Conservation (phyloP, 805 yeast genomes). For the Saccharomycopsis sp. region DNA sequence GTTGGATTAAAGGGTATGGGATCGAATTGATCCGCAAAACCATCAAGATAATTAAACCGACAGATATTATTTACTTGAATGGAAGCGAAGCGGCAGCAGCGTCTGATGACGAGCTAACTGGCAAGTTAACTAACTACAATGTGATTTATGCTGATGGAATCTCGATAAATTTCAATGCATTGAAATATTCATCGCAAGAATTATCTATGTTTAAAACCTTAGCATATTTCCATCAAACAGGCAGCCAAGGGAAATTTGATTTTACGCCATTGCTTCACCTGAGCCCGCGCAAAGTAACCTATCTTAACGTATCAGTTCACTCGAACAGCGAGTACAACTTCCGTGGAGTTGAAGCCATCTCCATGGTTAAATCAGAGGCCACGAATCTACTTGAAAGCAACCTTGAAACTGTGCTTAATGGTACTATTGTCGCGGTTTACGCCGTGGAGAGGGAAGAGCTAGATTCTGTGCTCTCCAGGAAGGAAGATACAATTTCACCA, state of each 20-base stretch:
- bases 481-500: not conserved
- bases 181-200: conserved; percentile 17
- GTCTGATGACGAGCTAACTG: conserved; percentile 2
- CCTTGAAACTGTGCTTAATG: conserved; percentile 10
- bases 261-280: conserved; percentile 11
- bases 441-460: conserved; percentile 7
- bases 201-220: conserved; percentile 12
- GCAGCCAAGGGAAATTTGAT: conserved; percentile 21
- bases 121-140: not conserved
- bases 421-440: conserved; percentile 17
- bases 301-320: not conserved
- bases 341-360: no score
- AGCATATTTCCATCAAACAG: conserved; percentile 20
- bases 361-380: no score
- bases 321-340: no score
- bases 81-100: not conserved
- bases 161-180: not conserved
- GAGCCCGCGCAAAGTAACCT: conserved; percentile 6
- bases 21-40: conserved; percentile 32
- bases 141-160: conserved; percentile 5
- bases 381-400: no score
- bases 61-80: conserved; percentile 28
- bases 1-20: conserved; percentile 41
- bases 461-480: not conserved
- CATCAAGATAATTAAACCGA: conserved; percentile 28